phyloP scores from a whole-genome alignment of 768 basidiomycete species.

The Rhizopogon vesiculosus region DNA sequence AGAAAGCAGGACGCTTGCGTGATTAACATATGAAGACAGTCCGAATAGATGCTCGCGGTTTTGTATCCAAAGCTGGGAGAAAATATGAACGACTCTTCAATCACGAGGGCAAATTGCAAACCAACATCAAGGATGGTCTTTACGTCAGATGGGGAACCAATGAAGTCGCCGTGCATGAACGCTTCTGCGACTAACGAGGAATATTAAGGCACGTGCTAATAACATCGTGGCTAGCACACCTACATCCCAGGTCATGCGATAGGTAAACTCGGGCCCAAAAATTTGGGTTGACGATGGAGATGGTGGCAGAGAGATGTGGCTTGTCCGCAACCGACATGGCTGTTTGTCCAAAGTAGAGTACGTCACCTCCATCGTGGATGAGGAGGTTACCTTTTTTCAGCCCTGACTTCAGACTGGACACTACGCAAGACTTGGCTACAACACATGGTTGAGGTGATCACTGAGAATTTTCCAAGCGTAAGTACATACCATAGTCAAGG shows the following conservation, averaged over 20 bases:
- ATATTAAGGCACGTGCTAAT: not conserved
- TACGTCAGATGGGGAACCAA: constrained; percentile 39
- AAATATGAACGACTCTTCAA: constrained; percentile 3
- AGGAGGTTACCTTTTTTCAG: not conserved
- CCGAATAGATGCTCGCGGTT: constrained; percentile 24
- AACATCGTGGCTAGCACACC: constrained; percentile 14
- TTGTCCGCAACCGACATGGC: not conserved
- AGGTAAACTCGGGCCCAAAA: constrained; percentile 10
- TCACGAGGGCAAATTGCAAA: constrained; percentile 5
- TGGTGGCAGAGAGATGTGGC: not conserved
- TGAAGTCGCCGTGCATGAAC: constrained; percentile 57
- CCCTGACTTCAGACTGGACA: not conserved
- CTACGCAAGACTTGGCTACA: not conserved
- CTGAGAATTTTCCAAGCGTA: not conserved
- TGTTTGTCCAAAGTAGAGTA: not conserved
- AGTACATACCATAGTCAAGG: not conserved
- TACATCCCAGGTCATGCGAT: constrained; percentile 48
- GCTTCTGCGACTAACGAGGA: constrained; percentile 51
- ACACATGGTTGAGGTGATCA: not conserved
- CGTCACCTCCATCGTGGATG: not conserved
- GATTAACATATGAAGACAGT: constrained; percentile 41
- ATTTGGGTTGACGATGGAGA: not conserved
- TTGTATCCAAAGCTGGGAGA: constrained; percentile 49
- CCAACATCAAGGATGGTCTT: constrained; percentile 51
- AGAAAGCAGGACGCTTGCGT: constrained; percentile 7